Conservation (phyloP, 306 rosid genomes). For the Biancaea sappan region DNA sequence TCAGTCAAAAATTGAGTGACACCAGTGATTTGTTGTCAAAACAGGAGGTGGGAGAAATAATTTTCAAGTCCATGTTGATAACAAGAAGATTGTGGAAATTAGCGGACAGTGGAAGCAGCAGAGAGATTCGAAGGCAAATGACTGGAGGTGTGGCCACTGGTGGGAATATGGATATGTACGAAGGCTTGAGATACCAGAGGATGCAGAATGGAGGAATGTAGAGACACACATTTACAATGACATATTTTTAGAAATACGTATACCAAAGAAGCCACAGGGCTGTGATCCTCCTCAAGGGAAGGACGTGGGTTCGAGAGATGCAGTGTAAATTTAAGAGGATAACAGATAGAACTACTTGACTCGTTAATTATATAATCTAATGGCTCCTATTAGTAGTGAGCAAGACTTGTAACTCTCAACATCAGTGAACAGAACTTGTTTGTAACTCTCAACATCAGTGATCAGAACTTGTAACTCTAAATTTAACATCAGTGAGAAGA, state of each 20-base stretch:
- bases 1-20: slow-evolving; percentile 42
- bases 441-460: slow-evolving; percentile 29
- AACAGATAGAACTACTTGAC: slow-evolving; percentile 24
- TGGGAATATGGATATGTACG: slow-evolving; percentile 93
- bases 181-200: slow-evolving; percentile 91
- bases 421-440: slow-evolving; percentile 24
- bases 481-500: slow-evolving; percentile 23
- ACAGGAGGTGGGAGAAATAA: slow-evolving; percentile 71
- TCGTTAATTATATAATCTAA: slow-evolving; percentile 35
- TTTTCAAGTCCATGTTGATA: slow-evolving; percentile 66
- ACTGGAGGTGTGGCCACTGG: slow-evolving; percentile 90
- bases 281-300: slow-evolving; percentile 43
- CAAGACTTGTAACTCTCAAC: slow-evolving; percentile 29
- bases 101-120: slow-evolving; percentile 88
- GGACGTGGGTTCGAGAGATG: slow-evolving; percentile 38
- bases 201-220: slow-evolving; percentile 75
- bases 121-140: slow-evolving; percentile 52
- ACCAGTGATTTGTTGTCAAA: slow-evolving; percentile 43
- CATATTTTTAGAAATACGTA: slow-evolving; percentile 56
- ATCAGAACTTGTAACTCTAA: slow-evolving; percentile 30
- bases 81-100: slow-evolving; percentile 78
- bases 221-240: slow-evolving; percentile 68
- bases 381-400: slow-evolving; percentile 34
- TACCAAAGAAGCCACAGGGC: slow-evolving; percentile 60
- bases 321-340: slow-evolving; percentile 37